These are phyloP conservation scores for Cucurbita maxima DNA, from an alignment of 306 rosid species.

Conservation along the genomic window DNA sequence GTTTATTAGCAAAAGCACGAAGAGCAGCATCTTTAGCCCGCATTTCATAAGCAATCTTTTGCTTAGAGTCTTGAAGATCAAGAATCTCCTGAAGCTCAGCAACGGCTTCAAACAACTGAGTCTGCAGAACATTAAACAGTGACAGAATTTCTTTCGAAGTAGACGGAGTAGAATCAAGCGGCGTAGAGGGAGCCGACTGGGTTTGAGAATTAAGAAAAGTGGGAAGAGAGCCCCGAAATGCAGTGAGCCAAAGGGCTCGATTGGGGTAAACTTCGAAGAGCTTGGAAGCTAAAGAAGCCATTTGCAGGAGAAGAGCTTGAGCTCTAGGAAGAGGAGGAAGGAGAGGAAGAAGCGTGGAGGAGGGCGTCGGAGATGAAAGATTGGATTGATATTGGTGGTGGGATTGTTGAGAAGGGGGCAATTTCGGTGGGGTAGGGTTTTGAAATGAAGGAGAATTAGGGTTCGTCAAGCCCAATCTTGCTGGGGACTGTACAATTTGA, in stretches of 20 bases:
- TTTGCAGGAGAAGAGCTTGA: constrained; percentile 69
- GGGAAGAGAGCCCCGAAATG: constrained; percentile 69
- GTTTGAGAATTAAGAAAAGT: constrained; percentile 54
- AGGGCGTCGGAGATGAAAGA: constrained; percentile 16
- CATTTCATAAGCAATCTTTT: constrained; percentile 50
- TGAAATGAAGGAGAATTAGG: constrained; percentile 68
- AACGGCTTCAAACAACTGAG: constrained; percentile 73
- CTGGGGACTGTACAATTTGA: constrained; percentile 76
- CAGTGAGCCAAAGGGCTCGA: constrained; percentile 51
- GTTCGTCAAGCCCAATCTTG: constrained; percentile 67
- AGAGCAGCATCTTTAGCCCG: constrained; percentile 39
- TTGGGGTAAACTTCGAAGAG: constrained; percentile 71
- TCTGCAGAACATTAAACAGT: constrained; percentile 49
- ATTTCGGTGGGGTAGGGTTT: constrained; percentile 58
- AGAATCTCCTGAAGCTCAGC: constrained; percentile 90
- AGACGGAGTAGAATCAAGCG: constrained; percentile 38
- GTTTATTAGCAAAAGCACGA: constrained; percentile 62
- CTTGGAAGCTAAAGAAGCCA: constrained; percentile 62
- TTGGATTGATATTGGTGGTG: constrained; percentile 9
- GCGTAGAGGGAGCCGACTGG: constrained; percentile 19
- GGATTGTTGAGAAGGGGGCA: constrained; percentile 39
- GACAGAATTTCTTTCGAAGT: constrained; percentile 58
- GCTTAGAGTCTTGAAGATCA: constrained; percentile 67
- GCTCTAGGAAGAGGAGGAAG: constrained; percentile 87
- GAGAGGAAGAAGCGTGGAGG: constrained; percentile 53